Base-by-base conservation (phyloP, 2,329 filamentous ascomycete species). In the Xylariaceae sp. region DNA sequence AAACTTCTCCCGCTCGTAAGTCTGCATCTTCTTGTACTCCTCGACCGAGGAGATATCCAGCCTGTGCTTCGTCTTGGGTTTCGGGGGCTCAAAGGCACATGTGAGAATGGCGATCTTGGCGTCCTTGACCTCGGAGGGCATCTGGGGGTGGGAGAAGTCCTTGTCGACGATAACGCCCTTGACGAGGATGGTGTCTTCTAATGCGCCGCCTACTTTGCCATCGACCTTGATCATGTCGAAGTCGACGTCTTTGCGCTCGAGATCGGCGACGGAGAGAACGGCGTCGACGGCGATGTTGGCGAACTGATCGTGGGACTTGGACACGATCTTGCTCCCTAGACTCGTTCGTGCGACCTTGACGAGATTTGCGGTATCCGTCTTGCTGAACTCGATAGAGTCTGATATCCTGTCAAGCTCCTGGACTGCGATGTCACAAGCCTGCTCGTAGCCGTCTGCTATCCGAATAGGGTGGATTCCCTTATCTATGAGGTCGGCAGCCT, bases 11-110 rank as follows among this genome's bases (percentile, higher is more conserved):
- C 86, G 86, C 74, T 99, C 94, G 75, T 99, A 99, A 61, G 80
- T 89, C 68, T 99, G 94, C 58, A 99, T 76, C 74, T 95, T 94
- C 79, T 95, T 96, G 80, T 96, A 99, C 75, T 99, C 94, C 61
- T 97, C 92, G 7, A 99, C 92, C 39, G 85, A 89, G 49, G 90
- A 94, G 67, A 99, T 99, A 66, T 99, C 94, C 54, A 99, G 82
- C 78, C 96, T 95, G 75, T 99, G 94, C 82, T 99, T 99, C 42
- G 94, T 99, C 83, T 99, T 99, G 60, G 94, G 94, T 81, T 99
- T 99, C 44, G 94, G 94, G 31, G 94, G 94, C 76, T 99, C 94
- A 68, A 99, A 99, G 4, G 94, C 90, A 70, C 94, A 99, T 45
- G 94, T 99, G 52, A 99, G 76, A 64, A 99, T 99, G 61, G 94